Percentiles rank a stretch among this genome's conserved stretches.
Conservation (phyloP, 2,329 filamentous ascomycete genomes). For the Clarireedia monteithiana region DNA sequence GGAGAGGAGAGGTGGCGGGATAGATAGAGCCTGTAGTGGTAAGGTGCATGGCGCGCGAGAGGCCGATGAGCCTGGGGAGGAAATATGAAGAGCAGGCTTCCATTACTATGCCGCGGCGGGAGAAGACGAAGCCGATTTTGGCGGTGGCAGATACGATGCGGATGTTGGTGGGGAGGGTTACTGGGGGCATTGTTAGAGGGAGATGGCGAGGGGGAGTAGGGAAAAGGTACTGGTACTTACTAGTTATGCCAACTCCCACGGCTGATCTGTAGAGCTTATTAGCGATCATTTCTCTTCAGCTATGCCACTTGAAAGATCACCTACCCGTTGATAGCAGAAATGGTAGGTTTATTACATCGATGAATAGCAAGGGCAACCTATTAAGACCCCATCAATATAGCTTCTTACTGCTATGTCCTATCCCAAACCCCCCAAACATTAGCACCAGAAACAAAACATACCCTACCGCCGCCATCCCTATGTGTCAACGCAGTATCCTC, state of each 20-base stretch:
- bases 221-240: background rate
- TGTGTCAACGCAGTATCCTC: constrained; percentile 19
- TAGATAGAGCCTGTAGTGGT: constrained; percentile 61
- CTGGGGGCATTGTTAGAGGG: constrained; percentile 27
- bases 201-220: background rate
- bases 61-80: constrained; percentile 61
- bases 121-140: constrained; percentile 69
- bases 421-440: background rate
- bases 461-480: constrained; percentile 42
- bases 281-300: background rate
- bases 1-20: constrained; percentile 40
- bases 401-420: background rate
- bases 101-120: constrained; percentile 61
- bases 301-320: background rate
- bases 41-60: constrained; percentile 54
- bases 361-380: constrained; percentile 47
- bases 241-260: background rate
- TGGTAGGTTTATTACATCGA: constrained; percentile 49
- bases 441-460: background rate
- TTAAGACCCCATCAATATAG: background rate
- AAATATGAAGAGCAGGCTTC: constrained; percentile 67
- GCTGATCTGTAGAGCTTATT: background rate
- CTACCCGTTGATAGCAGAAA: constrained; percentile 49
- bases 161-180: constrained; percentile 49
- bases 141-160: constrained; percentile 47